These are phyloP conservation scores for Leptomonas seymouri DNA, from an alignment of 208 protist species.

Conservation along the genomic window DNA sequence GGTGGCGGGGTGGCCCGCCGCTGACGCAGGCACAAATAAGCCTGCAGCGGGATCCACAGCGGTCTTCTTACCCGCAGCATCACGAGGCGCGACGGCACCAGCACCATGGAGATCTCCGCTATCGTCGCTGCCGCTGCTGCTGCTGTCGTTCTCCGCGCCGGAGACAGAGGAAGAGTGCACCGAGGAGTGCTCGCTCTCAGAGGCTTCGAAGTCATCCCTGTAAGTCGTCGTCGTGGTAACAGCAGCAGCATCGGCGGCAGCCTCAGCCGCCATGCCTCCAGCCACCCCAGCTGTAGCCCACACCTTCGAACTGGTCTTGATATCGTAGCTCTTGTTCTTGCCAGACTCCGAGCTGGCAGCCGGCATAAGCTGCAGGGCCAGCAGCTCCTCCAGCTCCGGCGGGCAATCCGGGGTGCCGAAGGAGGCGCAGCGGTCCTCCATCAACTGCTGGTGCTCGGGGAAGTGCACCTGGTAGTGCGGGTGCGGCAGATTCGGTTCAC, in stretches of 20 bases:
- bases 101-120: not conserved
- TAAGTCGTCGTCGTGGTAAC: not conserved
- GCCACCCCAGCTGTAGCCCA: constrained; percentile 44
- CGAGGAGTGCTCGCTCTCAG: constrained; percentile 15
- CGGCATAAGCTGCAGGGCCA: constrained; percentile 65
- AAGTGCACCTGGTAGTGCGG: constrained; percentile 82
- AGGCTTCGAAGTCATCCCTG: constrained; percentile 4
- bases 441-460: constrained; percentile 67
- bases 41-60: constrained; percentile 2
- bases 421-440: constrained; percentile 69
- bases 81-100: not conserved
- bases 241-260: constrained; percentile 13
- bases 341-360: constrained; percentile 86
- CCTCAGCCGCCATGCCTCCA: constrained; percentile 5
- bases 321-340: constrained; percentile 88
- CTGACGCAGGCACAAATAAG: constrained; percentile 1
- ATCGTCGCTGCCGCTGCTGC: constrained; percentile 3
- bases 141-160: constrained; percentile 10
- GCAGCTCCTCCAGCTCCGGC: constrained; percentile 76
- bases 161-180: constrained; percentile 25
- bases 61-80: not conserved
- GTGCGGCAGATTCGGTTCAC: constrained; percentile 53
- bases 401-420: constrained; percentile 76
- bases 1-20: constrained; percentile 20
- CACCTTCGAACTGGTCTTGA: constrained; percentile 70